Evolutionary conservation across 768 basidiomycete species (phyloP), one percentile per base, ranked within the genome.

Genomic region (Tulasnella sp.): DNA sequence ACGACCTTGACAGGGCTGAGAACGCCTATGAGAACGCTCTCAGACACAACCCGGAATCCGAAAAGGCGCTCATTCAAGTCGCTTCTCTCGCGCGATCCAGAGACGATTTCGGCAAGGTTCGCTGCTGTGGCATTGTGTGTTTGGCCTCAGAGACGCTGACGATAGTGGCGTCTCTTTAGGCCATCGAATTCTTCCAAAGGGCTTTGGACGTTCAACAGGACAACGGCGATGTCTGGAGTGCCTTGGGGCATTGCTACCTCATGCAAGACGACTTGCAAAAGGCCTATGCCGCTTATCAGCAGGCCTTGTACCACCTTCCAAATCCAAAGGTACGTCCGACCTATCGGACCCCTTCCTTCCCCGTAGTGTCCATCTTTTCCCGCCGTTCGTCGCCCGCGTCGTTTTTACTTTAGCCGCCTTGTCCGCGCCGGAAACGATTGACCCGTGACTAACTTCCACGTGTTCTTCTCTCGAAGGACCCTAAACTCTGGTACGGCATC

Each of bases 221-320:
- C 81, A 97, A 97, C 81, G 96, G 96, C 78, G 96, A 98, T 83
- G 92, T 97, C 72, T 98, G 96, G 96, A 94, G 93, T 77, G 94
- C 95, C 0, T 86, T 99, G 73, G 95, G 94, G 37, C 95, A 98
- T 77, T 98, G 96, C 81, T 95, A 96, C 80, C 88, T 99, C 73
- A 98, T 97, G 96, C 95, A 97, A 79, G 97, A 98, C 79, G 95
- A 98, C 82, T 87, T 99, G 62, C 95, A 96, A 83, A 97, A 96
- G 83, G 97, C 97, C 0, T 98, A 98, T 80, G 90, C 92, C 0
- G 95, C 97, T 17, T 99, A 99, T 81, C 95, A 99, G 81, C 96
- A 98, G 80, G 97, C 97, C 1, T 86, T 99, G 29, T 98, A 96
- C 80, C 86, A 95, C 75, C 87, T 99, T 41, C 94, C 94, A 2